Conservation (phyloP, 768 basidiomycete species). For the Tylopilus sp. region DNA sequence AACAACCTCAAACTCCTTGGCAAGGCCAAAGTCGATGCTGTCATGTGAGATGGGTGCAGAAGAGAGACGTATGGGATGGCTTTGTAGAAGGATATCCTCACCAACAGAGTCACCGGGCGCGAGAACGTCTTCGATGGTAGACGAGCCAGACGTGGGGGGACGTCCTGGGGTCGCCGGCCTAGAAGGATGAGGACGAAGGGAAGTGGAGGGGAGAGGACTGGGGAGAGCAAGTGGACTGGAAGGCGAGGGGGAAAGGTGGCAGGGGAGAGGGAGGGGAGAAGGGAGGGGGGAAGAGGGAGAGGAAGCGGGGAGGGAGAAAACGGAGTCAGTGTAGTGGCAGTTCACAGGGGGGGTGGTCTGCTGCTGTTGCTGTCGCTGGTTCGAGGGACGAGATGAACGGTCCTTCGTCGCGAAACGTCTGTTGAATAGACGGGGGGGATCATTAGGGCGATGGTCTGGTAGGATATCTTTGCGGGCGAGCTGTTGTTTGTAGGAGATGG, state of each 20-base stretch:
- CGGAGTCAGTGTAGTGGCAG: constrained; percentile 16
- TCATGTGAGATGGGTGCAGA: constrained; percentile 33
- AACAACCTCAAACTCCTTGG: constrained; percentile 78
- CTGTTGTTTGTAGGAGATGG: constrained; percentile 29
- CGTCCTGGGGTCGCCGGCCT: constrained; percentile 31
- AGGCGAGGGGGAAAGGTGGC: constrained; percentile 26
- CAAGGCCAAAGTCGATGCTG: constrained; percentile 43
- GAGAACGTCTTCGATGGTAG: constrained; percentile 50
- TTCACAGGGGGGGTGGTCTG: constrained; percentile 5
- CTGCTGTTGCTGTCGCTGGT: constrained; percentile 15
- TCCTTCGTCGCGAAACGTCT: constrained; percentile 33
- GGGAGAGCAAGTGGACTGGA: constrained; percentile 29
- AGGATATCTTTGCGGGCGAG: constrained; percentile 32
- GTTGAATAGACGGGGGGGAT: constrained; percentile 31
- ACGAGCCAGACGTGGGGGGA: constrained; percentile 31
- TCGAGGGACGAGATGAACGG: constrained; percentile 17
- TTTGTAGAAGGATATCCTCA: constrained; percentile 62
- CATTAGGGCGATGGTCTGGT: constrained; percentile 28
- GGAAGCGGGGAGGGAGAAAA: constrained; percentile 6
- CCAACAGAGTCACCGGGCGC: constrained; percentile 72
- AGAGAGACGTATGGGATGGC: constrained; percentile 60
- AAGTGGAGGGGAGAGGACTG: constrained; percentile 34
- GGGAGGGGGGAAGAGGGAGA: constrained; percentile 23
- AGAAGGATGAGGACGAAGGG: constrained; percentile 35
- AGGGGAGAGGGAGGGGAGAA: constrained; percentile 27